Evolutionary conservation across 371 early-diverging fungal genomes (phyloP).

Genomic region (Rhizopus stolonifer): DNA sequence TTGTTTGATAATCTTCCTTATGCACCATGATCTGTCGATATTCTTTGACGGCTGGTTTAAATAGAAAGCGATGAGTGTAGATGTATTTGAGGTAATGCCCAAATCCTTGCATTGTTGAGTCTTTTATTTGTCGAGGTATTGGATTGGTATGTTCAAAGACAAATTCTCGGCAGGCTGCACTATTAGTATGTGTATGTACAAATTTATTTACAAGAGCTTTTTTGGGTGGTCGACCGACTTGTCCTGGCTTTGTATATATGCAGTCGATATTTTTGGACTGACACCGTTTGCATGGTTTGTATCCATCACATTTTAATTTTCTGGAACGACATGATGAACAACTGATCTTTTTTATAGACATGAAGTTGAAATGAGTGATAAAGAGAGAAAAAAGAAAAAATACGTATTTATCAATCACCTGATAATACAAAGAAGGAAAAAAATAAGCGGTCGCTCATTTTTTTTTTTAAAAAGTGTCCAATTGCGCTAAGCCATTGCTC

Average conservation of each 20-base stretch:
- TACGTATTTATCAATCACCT: too few relatives aligned
- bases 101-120: background rate
- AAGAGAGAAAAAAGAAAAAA: background rate
- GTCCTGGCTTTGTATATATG: constrained; percentile 21
- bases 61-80: background rate
- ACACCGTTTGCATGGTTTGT: constrained; percentile 27
- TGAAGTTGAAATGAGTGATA: background rate
- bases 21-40: background rate
- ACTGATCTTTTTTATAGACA: constrained; percentile 27
- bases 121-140: constrained; percentile 9
- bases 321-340: constrained; percentile 26
- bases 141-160: constrained; percentile 22
- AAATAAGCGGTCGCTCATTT: too few relatives aligned
- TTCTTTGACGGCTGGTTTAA: background rate
- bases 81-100: constrained; percentile 12
- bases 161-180: constrained; percentile 11
- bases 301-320: constrained; percentile 32
- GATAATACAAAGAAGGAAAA: too few relatives aligned
- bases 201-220: constrained; percentile 37
- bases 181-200: constrained; percentile 5
- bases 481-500: too few relatives aligned
- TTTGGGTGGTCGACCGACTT: constrained; percentile 34
- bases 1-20: background rate
- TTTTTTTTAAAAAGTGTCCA: too few relatives aligned
- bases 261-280: constrained; percentile 13